Evolutionary conservation across 2,329 filamentous ascomycete species (phyloP).

Genomic region (Magnaporthiopsis poae): DNA sequence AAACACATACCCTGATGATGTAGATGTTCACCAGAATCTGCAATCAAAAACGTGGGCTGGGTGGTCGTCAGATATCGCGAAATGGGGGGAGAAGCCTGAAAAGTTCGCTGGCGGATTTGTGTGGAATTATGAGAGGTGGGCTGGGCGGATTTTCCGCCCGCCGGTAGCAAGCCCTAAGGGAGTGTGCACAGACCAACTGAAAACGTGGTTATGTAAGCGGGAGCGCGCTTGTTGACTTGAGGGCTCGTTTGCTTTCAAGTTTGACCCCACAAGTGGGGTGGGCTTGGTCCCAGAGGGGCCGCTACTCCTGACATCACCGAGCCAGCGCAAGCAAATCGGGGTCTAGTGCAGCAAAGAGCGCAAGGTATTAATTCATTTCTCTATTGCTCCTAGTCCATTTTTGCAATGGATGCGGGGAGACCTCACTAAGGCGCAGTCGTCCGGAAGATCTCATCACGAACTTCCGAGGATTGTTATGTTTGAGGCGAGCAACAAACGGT

Average conservation of each 20-base stretch:
- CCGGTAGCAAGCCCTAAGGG: slow-evolving; percentile 2
- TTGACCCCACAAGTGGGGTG: no score
- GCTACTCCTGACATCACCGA: neutral
- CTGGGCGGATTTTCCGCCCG: slow-evolving; percentile 2
- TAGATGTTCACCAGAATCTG: slow-evolving; percentile 7
- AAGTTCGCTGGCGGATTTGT: slow-evolving; percentile 4
- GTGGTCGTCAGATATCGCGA: slow-evolving; percentile 7
- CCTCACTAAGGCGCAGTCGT: no score
- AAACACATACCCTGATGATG: slow-evolving; percentile 8
- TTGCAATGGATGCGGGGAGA: no score
- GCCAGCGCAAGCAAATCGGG: no score
- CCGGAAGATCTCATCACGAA: no score
- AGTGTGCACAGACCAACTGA: neutral
- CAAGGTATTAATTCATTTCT: no score
- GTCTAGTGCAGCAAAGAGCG: no score
- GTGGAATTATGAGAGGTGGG: slow-evolving; percentile 6
- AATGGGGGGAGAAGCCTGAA: slow-evolving; percentile 3
- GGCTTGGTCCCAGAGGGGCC: no score
- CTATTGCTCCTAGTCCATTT: no score
- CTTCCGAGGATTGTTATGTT: no score
- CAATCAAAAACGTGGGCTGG: slow-evolving; percentile 6
- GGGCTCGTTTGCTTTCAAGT: no score
- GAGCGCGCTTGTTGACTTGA: neutral
- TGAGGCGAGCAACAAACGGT: no score
- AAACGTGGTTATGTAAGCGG: neutral